These are phyloP conservation scores for Neurospora sp. DNA, from an alignment of 495 filamentous ascomycete genomes.

Conservation along the genomic window DNA sequence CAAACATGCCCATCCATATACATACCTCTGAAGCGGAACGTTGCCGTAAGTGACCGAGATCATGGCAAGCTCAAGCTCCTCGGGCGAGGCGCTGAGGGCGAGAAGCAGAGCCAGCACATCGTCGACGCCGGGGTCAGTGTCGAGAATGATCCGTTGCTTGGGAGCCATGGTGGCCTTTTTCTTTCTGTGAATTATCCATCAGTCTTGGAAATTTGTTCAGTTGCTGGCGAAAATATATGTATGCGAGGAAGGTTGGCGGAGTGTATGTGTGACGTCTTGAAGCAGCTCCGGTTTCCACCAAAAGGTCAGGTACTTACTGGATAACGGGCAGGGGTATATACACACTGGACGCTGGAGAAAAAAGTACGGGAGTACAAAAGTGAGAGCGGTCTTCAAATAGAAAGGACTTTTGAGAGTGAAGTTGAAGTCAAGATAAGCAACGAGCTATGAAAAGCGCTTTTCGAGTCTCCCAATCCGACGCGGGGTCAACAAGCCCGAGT, in stretches of 20 bases:
- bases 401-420: background rate
- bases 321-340: background rate
- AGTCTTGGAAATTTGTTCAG: background rate
- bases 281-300: background rate
- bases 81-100: conserved; percentile 68
- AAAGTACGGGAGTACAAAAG: background rate
- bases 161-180: conserved; percentile 36
- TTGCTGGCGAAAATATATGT: background rate
- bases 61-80: conserved; percentile 81
- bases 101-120: conserved; percentile 79
- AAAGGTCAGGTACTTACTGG: background rate
- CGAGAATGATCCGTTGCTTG: conserved; percentile 75
- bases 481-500: background rate
- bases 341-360: background rate
- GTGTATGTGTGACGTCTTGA: background rate
- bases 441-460: background rate
- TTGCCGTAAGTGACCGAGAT: conserved; percentile 93
- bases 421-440: background rate
- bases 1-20: conserved; percentile 16
- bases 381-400: background rate
- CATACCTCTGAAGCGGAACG: conserved; percentile 64
- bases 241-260: background rate
- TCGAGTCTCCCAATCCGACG: background rate
- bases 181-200: background rate
- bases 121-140: conserved; percentile 92